These are phyloP conservation scores for Magnolia sinica DNA, from an alignment of 164 flowering plant genomes.

Conservation along the genomic window DNA sequence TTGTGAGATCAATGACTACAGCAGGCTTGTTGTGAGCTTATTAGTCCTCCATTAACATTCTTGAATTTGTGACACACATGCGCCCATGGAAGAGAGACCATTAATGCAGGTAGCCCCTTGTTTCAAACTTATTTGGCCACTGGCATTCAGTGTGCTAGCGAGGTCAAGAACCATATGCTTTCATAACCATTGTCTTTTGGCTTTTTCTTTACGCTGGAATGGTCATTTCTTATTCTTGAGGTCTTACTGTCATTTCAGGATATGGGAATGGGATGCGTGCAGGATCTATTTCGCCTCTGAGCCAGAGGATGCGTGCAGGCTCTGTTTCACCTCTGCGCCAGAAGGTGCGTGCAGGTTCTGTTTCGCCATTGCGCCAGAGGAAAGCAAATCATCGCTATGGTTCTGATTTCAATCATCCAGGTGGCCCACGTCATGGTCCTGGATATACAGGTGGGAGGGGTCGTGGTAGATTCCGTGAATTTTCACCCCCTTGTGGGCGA, in stretches of 20 bases:
- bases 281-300: conserved; percentile 77
- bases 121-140: conserved; percentile 20
- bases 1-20: conserved; percentile 19
- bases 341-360: conserved; percentile 70
- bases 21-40: conserved; percentile 24
- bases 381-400: conserved; percentile 25
- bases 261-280: conserved; percentile 71
- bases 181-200: conserved; percentile 7
- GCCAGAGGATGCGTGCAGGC: conserved; percentile 65
- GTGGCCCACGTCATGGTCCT: conserved; percentile 43
- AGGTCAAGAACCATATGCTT: conserved; percentile 15
- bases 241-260: conserved; percentile 56
- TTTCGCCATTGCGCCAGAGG: conserved; percentile 66
- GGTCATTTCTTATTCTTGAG: conserved; percentile 17
- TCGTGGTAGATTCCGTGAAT: conserved; percentile 60
- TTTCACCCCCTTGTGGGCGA: conserved; percentile 68
- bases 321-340: conserved; percentile 72
- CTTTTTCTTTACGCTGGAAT: conserved; percentile 5
- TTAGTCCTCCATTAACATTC: conserved; percentile 15
- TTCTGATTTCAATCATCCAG: conserved; percentile 48
- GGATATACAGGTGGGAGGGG: conserved; percentile 65
- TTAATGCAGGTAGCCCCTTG: conserved; percentile 22
- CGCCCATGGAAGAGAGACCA: conserved; percentile 23
- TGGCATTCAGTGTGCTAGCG: conserved; percentile 4
- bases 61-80: conserved; percentile 21